Conservation (phyloP, 148 eudicot genomes). For the Nepenthes gracilis region DNA sequence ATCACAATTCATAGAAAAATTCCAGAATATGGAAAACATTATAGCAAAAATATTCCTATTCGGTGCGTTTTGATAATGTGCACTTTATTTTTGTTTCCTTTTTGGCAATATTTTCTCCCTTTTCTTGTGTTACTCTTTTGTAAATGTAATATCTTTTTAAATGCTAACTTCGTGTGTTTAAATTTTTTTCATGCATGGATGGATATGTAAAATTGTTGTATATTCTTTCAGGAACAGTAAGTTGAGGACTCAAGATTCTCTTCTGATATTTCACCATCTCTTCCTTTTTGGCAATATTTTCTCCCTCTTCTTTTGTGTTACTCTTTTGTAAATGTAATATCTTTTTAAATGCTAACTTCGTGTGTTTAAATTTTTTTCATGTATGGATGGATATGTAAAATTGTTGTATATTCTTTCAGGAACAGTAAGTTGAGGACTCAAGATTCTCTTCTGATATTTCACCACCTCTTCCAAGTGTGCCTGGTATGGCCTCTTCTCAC, state of each 20-base stretch:
- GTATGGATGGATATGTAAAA: not conserved
- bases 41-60: too few relatives aligned
- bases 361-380: too few relatives aligned
- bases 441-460: conserved; percentile 43
- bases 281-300: not conserved
- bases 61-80: not conserved
- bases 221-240: conserved; percentile 23
- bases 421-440: conserved; percentile 32
- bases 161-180: too few relatives aligned
- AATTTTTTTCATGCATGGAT: not conserved
- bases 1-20: too few relatives aligned
- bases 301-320: not conserved
- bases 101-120: not conserved
- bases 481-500: conserved; percentile 37
- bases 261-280: conserved; percentile 30
- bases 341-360: too few relatives aligned
- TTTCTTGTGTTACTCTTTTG: too few relatives aligned
- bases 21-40: too few relatives aligned
- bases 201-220: not conserved
- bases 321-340: too few relatives aligned
- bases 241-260: conserved; percentile 50
- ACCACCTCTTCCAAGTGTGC: conserved; percentile 45
- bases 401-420: conserved; percentile 21
- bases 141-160: too few relatives aligned
- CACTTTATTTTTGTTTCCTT: not conserved